These are phyloP conservation scores for Ceratonia siliqua DNA, from an alignment of 306 rosid genomes.

Conservation along the genomic window DNA sequence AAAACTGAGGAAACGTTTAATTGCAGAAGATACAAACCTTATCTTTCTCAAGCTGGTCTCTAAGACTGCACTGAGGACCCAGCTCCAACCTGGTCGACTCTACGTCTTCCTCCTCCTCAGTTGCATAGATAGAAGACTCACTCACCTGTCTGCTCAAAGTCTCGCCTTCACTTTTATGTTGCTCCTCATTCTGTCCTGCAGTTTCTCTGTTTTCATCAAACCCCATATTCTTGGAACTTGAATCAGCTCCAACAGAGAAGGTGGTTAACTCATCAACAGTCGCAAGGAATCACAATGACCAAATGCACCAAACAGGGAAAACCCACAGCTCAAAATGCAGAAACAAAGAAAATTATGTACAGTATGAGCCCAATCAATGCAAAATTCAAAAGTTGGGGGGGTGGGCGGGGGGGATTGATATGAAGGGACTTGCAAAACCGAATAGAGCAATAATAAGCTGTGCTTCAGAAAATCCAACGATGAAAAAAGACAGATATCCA, in stretches of 20 bases:
- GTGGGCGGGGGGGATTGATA: neutral
- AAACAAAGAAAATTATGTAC: neutral
- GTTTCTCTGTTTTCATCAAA: constrained; percentile 40
- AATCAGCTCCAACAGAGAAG: constrained; percentile 47
- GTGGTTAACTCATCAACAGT: constrained; percentile 44
- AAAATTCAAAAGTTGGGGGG: neutral
- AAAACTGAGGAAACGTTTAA: neutral
- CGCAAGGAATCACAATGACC: neutral
- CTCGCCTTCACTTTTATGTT: constrained; percentile 1
- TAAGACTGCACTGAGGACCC: constrained; percentile 80
- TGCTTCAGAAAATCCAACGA: constrained; percentile 32
- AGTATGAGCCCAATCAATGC: neutral
- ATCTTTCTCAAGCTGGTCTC: constrained; percentile 84
- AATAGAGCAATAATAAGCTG: constrained; percentile 21
- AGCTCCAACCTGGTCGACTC: constrained; percentile 52
- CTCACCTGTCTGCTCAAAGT: constrained; percentile 44
- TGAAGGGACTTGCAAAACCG: constrained; percentile 22
- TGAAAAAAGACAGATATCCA: constrained; percentile 4
- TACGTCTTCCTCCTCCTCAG: constrained; percentile 63
- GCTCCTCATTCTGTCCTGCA: constrained; percentile 2
- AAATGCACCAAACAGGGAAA: neutral
- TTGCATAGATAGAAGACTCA: constrained; percentile 54
- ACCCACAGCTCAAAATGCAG: constrained; percentile 12
- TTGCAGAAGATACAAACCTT: constrained; percentile 50
- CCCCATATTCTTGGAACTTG: constrained; percentile 63